Evolutionary conservation across 2,329 filamentous ascomycete genomes (phyloP), one percentile per base, ranked within the genome.

Genomic region (Thelonectria blattea): DNA sequence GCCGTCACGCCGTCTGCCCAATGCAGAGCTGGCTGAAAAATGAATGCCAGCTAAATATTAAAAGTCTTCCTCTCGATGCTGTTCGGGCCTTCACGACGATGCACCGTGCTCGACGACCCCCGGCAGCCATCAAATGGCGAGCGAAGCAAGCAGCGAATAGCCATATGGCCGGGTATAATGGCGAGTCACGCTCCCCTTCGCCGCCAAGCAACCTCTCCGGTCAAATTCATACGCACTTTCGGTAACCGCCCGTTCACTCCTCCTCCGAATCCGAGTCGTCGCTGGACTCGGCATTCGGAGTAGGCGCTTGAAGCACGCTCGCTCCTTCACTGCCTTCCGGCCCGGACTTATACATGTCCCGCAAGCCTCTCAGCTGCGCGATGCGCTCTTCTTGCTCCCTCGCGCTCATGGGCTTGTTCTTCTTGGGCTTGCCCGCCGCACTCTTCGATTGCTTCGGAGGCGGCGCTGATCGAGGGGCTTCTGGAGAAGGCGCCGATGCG

Each of bases 341-440:
- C 27, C 73, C 75, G 5, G 71, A 68, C 59, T 72, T 75, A 62
- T 79, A 79, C 58, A 78, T 69, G 43, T 78, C 78, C 41, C 85
- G 76, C 62, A 86, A 81, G 60, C 82, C 81, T 66, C 84, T 81
- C 48, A 91, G 80, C 69, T 85, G 79, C 27, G 82, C 80, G 67
- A 91, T 90, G 57, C 84, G 85, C 24, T 83, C 81, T 68, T 90
- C 87, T 73, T 91, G 88, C 74, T 91, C 88, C 20, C 80, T 78
- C 64, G 88, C 89, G 72, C 85, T 88, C 88, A 91, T 91, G 2
- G 88, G 88, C 80, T 91, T 91, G 75, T 91, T 90, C 80, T 90
- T 90, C 78, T 88, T 88, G 53, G 84, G 85, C 74, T 87, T 87
- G 27, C 46, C 46, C 30, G 71, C 70, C 15, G 72, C 65, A 45